Evolutionary conservation across 2,329 filamentous ascomycete genomes (phyloP).

Genomic region (Helotiales sp.): DNA sequence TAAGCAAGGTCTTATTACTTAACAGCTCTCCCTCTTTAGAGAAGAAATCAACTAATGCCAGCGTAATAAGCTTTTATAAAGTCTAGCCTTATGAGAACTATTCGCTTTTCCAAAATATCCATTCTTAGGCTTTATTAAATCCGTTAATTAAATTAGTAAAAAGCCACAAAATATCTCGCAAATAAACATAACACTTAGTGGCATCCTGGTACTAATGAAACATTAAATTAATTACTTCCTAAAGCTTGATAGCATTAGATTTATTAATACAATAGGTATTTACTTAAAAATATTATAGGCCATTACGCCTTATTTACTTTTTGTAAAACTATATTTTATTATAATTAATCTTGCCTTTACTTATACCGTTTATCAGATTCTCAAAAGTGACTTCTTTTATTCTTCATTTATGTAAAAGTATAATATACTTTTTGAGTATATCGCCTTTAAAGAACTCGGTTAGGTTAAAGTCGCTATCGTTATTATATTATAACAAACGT

Average conservation of each 20-base stretch:
- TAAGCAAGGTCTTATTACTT: slow-evolving; percentile 19
- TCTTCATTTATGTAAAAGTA: too few species aligned
- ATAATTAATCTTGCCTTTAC: slow-evolving; percentile 20
- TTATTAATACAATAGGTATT: too few species aligned
- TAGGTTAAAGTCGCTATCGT: slow-evolving; percentile 17
- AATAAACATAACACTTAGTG: slow-evolving; percentile 26
- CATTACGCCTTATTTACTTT: background rate
- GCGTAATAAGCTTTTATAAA: too few species aligned
- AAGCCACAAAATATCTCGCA: slow-evolving; percentile 16
- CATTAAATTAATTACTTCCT: slow-evolving; percentile 20
- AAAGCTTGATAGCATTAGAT: too few species aligned
- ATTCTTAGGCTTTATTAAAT: slow-evolving; percentile 9
- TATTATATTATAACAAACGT: slow-evolving; percentile 8
- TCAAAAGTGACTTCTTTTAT: too few species aligned
- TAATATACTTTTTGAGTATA: slow-evolving; percentile 19
- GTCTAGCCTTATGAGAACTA: slow-evolving; percentile 22
- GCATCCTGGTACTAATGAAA: slow-evolving; percentile 20
- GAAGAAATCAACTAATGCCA: slow-evolving; percentile 27
- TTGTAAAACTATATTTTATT: slow-evolving; percentile 11
- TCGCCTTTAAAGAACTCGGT: slow-evolving; percentile 13
- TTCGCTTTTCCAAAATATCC: slow-evolving; percentile 13
- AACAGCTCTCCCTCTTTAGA: slow-evolving; percentile 16
- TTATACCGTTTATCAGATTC: slow-evolving; percentile 14
- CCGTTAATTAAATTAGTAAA: background rate
- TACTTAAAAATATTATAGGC: too few species aligned